Conservation (phyloP, 768 basidiomycete genomes). For the Lactarius quietus region DNA sequence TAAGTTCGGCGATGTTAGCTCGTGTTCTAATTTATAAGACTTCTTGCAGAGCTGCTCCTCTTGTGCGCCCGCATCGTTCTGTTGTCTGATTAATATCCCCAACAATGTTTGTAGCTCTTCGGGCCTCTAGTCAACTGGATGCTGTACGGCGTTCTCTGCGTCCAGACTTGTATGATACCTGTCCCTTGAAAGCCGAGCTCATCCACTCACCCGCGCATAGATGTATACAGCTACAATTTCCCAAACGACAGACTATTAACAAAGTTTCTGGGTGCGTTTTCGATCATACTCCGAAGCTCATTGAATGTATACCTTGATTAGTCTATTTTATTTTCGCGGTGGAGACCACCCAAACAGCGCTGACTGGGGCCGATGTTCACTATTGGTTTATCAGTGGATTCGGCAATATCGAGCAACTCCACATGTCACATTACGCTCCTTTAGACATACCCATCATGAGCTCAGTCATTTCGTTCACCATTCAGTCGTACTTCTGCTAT, state of each 20-base stretch:
- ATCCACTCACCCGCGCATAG: slow-evolving; percentile 1
- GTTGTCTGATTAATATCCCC: background rate
- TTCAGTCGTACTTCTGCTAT: slow-evolving; percentile 36
- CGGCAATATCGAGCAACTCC: slow-evolving; percentile 31
- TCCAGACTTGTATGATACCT: slow-evolving; percentile 31
- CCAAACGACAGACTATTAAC: background rate
- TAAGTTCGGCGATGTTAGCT: background rate
- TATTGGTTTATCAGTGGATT: slow-evolving; percentile 33
- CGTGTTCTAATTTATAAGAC: background rate
- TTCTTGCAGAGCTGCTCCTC: slow-evolving; percentile 8
- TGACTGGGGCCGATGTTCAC: slow-evolving; percentile 31
- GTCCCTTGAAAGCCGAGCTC: background rate
- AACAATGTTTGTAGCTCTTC: slow-evolving; percentile 3
- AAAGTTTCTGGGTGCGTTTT: slow-evolving; percentile 10
- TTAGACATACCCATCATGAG: slow-evolving; percentile 33
- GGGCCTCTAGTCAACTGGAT: slow-evolving; percentile 29
- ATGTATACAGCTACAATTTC: slow-evolving; percentile 23
- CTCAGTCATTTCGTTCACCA: slow-evolving; percentile 28
- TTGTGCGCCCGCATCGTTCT: slow-evolving; percentile 5
- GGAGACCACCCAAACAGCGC: slow-evolving; percentile 29
- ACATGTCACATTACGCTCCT: slow-evolving; percentile 27
- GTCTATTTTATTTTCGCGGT: slow-evolving; percentile 30
- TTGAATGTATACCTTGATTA: slow-evolving; percentile 8
- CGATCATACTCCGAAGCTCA: background rate
- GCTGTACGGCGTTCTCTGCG: slow-evolving; percentile 31